phyloP scores from a whole-genome alignment of 768 basidiomycete species.

The Boletus rex-veris region DNA sequence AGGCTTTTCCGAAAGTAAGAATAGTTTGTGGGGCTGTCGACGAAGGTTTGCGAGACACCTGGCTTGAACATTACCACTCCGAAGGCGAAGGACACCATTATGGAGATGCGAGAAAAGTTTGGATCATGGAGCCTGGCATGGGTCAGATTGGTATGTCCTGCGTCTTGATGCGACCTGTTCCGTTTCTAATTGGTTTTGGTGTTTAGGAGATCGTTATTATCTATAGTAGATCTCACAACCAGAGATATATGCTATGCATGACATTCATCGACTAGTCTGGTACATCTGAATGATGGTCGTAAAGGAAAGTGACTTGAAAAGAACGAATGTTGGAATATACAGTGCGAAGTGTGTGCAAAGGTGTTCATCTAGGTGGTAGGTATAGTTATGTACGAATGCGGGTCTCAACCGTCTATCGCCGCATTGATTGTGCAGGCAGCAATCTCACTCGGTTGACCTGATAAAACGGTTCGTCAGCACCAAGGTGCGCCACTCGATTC shows the following conservation, averaged over 20 bases:
- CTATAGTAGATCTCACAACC: slow-evolving; percentile 21
- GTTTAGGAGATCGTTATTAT: slow-evolving; percentile 42
- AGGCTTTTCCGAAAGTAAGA: slow-evolving; percentile 81
- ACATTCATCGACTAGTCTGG: slow-evolving; percentile 4
- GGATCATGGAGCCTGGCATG: slow-evolving; percentile 86
- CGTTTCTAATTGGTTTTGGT: background rate
- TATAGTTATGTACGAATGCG: background rate
- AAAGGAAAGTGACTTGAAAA: slow-evolving; percentile 10
- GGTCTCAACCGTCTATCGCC: background rate
- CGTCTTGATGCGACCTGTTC: background rate
- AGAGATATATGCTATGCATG: background rate
- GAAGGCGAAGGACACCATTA: slow-evolving; percentile 40
- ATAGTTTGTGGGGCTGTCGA: slow-evolving; percentile 87
- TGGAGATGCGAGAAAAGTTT: slow-evolving; percentile 60
- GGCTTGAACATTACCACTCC: slow-evolving; percentile 57
- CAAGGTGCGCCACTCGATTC: background rate
- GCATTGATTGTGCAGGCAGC: slow-evolving; percentile 10
- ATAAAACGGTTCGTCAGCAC: slow-evolving; percentile 1
- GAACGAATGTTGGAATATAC: slow-evolving; percentile 15
- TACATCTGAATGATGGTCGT: slow-evolving; percentile 3
- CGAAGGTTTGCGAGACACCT: slow-evolving; percentile 67
- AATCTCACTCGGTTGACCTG: slow-evolving; percentile 26
- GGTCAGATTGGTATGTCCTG: slow-evolving; percentile 70
- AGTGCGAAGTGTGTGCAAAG: slow-evolving; percentile 6
- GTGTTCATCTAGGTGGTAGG: slow-evolving; percentile 4